Evolutionary conservation across 2,329 filamentous ascomycete species (phyloP), one percentile per base, ranked within the genome.

Genomic region (Pyrenophora seminiperda): DNA sequence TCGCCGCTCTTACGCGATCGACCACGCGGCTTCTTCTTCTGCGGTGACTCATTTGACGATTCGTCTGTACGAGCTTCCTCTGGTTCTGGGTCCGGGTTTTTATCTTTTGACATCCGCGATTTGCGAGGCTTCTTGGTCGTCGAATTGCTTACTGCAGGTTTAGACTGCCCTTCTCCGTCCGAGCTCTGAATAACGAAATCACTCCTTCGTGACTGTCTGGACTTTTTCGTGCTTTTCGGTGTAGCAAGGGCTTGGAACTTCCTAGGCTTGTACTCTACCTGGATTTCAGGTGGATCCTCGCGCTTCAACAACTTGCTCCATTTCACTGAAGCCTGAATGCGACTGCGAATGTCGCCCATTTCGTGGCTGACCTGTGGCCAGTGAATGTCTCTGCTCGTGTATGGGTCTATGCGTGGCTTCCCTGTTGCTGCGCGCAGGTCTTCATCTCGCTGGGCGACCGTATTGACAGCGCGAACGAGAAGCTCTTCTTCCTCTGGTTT

Each of bases 321-420:
- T 65, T 91, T 91, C 19, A 78, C 78, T 19, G 80, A 77, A 65
- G 87, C 90, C 66, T 90, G 87, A 18, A 89, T 78, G 3, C 85
- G 81, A 53, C 81, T 88, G 36, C 89, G 79, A 7, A 77, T 83
- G 39, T 78, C 76, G 11, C 75, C 78, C 82, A 91, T 85, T 45
- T 78, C 78, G 51, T 82, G 74, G 58, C 84, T 86, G 18, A 91
- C 82, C 7, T 76, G 68, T 41, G 81, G 76, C 87, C 88, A 91
- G 61, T 87, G 83, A 53, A 91, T 78, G 24, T 84, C 70, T 14
- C 77, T 73, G 53, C 83, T 80, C 34, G 82, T 77, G 1, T 76
- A 67, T 13, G 74, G 63, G 2, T 71, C 67, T 9, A 67, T 62
- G 11, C 61, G 53, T 40, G 58, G 50, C 44, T 53, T 19, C 19